phyloP scores from a whole-genome alignment of 495 filamentous ascomycete species.

The Parathielavia appendiculata region DNA sequence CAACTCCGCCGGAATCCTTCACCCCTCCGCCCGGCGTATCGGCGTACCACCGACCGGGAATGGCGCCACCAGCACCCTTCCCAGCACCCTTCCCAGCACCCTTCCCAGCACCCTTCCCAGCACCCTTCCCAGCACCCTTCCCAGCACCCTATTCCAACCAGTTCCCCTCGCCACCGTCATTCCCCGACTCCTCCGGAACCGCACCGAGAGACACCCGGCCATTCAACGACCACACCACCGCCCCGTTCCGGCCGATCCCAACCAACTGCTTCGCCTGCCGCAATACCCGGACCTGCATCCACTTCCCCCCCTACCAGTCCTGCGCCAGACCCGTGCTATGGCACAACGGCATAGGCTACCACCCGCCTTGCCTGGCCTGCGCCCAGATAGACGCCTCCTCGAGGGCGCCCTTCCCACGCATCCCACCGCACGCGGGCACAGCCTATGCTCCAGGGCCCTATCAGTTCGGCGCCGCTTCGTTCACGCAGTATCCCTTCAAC shows the following conservation, averaged over 20 bases:
- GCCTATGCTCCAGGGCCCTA: too few relatives aligned
- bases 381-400: too few relatives aligned
- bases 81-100: neutral
- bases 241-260: neutral
- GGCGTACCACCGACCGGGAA: constrained; percentile 6
- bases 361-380: constrained; percentile 4
- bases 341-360: neutral
- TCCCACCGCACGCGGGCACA: neutral
- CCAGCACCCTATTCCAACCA: neutral
- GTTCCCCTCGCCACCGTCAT: neutral
- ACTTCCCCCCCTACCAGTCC: neutral
- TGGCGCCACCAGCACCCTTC: neutral
- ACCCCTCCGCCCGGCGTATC: constrained; percentile 16
- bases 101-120: constrained; percentile 1
- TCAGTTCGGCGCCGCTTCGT: too few relatives aligned
- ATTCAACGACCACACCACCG: neutral
- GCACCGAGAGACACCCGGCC: neutral
- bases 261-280: constrained; percentile 1
- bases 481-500: neutral
- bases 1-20: constrained; percentile 13
- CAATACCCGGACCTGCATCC: neutral
- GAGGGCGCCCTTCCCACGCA: neutral
- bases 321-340: neutral
- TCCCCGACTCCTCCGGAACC: neutral
- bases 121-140: neutral